phyloP scores from a whole-genome alignment of 495 filamentous ascomycete species.

The Neurospora sp. region DNA sequence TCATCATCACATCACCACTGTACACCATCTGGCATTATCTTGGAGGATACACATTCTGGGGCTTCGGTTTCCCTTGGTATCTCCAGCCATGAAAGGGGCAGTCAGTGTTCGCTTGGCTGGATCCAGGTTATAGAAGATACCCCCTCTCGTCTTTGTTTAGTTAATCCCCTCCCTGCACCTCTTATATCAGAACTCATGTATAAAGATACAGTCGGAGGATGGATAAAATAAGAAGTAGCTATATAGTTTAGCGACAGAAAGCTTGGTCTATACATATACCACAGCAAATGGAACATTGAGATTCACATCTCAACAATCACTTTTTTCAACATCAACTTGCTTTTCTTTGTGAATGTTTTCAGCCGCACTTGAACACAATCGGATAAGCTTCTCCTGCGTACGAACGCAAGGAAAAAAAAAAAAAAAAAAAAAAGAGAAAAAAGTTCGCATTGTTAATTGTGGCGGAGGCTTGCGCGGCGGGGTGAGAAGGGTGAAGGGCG shows the following conservation, averaged over 20 bases:
- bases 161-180: conserved; percentile 10
- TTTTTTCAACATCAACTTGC: background rate
- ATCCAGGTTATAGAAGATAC: conserved; percentile 39
- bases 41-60: background rate
- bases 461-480: background rate
- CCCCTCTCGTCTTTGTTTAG: conserved; percentile 25
- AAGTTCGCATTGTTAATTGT: background rate
- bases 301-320: background rate
- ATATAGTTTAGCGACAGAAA: background rate
- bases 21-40: conserved; percentile 10
- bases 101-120: conserved; percentile 32
- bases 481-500: background rate
- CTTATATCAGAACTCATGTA: background rate
- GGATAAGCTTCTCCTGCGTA: background rate
- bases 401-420: background rate
- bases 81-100: conserved; percentile 17
- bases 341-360: background rate
- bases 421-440: background rate
- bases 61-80: background rate
- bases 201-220: background rate
- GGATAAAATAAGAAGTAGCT: background rate
- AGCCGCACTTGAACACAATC: background rate
- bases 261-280: background rate
- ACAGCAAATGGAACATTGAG: background rate
- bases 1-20: conserved; percentile 1